Base-by-base conservation (phyloP, 2,329 filamentous ascomycete genomes). In the Podosphaera leucotricha region DNA sequence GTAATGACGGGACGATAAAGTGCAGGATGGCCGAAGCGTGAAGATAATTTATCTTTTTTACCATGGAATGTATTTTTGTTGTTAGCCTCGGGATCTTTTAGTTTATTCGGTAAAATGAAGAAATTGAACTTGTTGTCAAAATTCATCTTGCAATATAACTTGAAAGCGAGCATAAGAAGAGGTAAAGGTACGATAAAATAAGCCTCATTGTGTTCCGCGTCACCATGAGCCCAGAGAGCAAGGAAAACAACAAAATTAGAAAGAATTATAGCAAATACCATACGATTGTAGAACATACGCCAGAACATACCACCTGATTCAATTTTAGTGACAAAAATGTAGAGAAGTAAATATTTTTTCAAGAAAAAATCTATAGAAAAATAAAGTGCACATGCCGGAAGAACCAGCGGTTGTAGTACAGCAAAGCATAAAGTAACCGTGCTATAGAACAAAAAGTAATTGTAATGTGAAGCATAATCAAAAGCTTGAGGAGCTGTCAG, bases 381-480 rank as follows among this genome's bases (percentile, higher is more conserved):
- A 66, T 94, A 98, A 24, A 94, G 62, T 1, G 86, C 85, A 0
- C 82, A 84, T 35, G 92, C 80, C 0, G 82, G 76, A 6, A 98
- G 68, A 1, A 90, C 80, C 20, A 95, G 68, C 0, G 90, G 90
- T 60, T 95, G 90, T 43, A 95, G 68, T 1, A 77, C 75, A 1
- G 79, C 76, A 56, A 90, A 94, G 54, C 77, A 84, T 15, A 98
- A 66, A 0, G 84, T 80, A 26, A 95, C 81, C 0, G 87, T 94
- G 20, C 80, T 69, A 63, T 95, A 98, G 63, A 83, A 98, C 24
- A 95, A 67, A 61, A 94, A 94, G 60, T 92, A 95, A 61, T 94
- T 95, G 70, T 94, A 98, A 63, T 95, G 95, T 53, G 75, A 84
- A 46, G 90, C 84, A 56, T 94, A 95, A 53, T 95, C 86, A 59